phyloP scores from a whole-genome alignment of 1,139 yeast species.

The Scheffersomyces illinoinensis region DNA sequence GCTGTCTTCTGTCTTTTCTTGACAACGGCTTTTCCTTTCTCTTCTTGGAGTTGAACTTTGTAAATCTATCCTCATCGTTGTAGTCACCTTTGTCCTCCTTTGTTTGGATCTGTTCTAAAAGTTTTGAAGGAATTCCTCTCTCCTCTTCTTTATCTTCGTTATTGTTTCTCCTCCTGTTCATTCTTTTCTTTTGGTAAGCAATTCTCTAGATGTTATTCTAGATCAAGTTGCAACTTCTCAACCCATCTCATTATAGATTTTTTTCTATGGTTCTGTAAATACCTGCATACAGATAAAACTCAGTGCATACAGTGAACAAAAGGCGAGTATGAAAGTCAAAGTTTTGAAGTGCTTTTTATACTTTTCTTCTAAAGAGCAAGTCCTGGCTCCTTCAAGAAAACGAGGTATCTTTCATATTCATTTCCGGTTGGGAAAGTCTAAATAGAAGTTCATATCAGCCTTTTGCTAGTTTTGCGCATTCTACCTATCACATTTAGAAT shows the following conservation, averaged over 20 bases:
- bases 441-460: background rate
- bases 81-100: slow-evolving; percentile 46
- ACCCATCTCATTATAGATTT: background rate
- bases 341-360: background rate
- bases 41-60: slow-evolving; percentile 31
- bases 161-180: background rate
- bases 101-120: slow-evolving; percentile 63
- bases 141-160: slow-evolving; percentile 21
- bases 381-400: background rate
- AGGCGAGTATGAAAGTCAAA: background rate
- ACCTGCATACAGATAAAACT: background rate
- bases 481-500: background rate
- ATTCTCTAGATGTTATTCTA: background rate
- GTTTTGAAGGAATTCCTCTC: slow-evolving; percentile 64
- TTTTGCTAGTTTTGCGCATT: background rate
- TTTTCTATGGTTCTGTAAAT: no score
- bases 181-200: background rate
- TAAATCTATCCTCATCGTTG: slow-evolving; percentile 34
- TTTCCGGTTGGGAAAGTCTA: background rate
- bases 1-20: slow-evolving; percentile 60
- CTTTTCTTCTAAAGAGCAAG: no score
- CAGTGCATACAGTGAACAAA: background rate
- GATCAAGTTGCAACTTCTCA: background rate
- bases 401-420: background rate
- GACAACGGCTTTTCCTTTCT: slow-evolving; percentile 29